These are phyloP conservation scores for Solanum paucissectum DNA, from an alignment of 257 asterid species.

Conservation along the genomic window DNA sequence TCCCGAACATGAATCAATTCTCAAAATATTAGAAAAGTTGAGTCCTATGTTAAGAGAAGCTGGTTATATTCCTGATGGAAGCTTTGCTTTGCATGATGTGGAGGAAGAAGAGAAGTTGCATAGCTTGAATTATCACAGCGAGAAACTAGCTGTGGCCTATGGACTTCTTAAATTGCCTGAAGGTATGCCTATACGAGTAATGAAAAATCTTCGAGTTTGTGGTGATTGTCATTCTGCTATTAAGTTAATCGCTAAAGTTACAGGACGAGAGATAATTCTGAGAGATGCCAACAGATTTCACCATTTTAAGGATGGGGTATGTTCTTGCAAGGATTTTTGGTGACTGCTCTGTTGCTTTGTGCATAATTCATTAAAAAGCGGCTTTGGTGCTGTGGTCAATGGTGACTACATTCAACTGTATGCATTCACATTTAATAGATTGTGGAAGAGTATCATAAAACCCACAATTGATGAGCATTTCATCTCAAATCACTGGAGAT, in stretches of 20 bases:
- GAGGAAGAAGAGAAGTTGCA: slow-evolving; percentile 58
- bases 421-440: neutral
- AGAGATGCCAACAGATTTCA: slow-evolving; percentile 69
- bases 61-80: slow-evolving; percentile 52
- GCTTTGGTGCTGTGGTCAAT: neutral
- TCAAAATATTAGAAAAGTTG: slow-evolving; percentile 42
- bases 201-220: slow-evolving; percentile 66
- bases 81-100: slow-evolving; percentile 47
- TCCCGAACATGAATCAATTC: slow-evolving; percentile 33
- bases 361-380: neutral
- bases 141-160: slow-evolving; percentile 63
- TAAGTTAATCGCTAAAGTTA: slow-evolving; percentile 35
- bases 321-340: slow-evolving; percentile 70
- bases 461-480: neutral
- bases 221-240: slow-evolving; percentile 64
- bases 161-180: slow-evolving; percentile 57
- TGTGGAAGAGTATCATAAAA: neutral
- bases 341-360: slow-evolving; percentile 9
- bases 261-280: slow-evolving; percentile 41
- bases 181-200: slow-evolving; percentile 45
- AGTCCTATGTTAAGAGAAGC: slow-evolving; percentile 38
- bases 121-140: slow-evolving; percentile 47
- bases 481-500: neutral
- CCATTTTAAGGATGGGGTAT: slow-evolving; percentile 49
- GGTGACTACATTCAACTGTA: neutral